These are phyloP conservation scores for Drechmeria coniospora DNA, from an alignment of 2,329 filamentous ascomycete genomes.

Conservation along the genomic window DNA sequence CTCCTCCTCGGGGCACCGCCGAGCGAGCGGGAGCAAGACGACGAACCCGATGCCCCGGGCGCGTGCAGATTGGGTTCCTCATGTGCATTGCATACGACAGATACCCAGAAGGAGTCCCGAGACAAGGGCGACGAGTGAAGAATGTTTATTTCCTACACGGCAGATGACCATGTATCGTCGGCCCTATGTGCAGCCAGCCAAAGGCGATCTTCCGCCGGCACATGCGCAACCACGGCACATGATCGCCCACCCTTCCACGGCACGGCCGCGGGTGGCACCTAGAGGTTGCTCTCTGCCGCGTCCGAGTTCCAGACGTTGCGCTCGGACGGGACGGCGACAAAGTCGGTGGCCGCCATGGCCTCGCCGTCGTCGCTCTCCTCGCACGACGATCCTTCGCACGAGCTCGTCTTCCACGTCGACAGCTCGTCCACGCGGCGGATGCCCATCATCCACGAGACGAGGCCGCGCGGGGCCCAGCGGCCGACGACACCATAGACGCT, in stretches of 20 bases:
- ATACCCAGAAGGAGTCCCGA: too few relatives aligned
- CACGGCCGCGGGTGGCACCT: slow-evolving; percentile 19
- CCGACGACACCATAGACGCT: slow-evolving; percentile 76
- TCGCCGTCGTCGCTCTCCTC: slow-evolving; percentile 21
- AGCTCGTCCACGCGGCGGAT: slow-evolving; percentile 47
- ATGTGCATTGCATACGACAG: too few relatives aligned
- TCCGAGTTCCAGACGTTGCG: slow-evolving; percentile 25
- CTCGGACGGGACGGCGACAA: slow-evolving; percentile 31
- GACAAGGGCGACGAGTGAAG: too few relatives aligned
- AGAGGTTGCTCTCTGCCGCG: slow-evolving; percentile 28
- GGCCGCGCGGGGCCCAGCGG: slow-evolving; percentile 55
- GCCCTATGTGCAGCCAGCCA: too few relatives aligned
- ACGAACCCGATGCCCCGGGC: too few relatives aligned
- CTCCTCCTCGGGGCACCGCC: too few relatives aligned
- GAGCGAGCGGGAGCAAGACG: too few relatives aligned
- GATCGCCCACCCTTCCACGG: slow-evolving; percentile 5
- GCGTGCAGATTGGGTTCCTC: too few relatives aligned
- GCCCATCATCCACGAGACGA: slow-evolving; percentile 93
- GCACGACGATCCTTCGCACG: slow-evolving; percentile 20
- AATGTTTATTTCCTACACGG: too few relatives aligned
- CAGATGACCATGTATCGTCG: too few relatives aligned
- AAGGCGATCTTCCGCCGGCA: too few relatives aligned
- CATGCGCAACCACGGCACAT: neutral
- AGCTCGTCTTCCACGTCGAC: slow-evolving; percentile 34
- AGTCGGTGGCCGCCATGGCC: slow-evolving; percentile 22